These are phyloP conservation scores for Zygnema cylindricum DNA, from an alignment of 139 green algal species.

Conservation along the genomic window DNA sequence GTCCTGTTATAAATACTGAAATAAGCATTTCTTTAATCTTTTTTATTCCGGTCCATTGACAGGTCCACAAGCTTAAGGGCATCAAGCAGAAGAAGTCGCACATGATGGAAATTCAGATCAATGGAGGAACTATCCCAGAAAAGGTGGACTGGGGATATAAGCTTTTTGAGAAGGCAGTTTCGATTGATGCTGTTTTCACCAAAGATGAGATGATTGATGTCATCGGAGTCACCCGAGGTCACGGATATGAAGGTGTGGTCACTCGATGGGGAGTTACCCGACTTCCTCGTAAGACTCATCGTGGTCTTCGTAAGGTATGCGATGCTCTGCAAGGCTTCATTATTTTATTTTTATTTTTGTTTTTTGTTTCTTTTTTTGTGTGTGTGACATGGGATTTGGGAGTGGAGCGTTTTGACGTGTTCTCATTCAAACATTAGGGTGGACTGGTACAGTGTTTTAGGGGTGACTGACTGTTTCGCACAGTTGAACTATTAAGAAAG, in stretches of 20 bases:
- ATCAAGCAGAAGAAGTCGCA: conserved; percentile 96
- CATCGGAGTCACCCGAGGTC: conserved; percentile 95
- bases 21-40: no score
- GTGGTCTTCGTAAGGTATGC: conserved; percentile 94
- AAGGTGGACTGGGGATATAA: conserved; percentile 97
- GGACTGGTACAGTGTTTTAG: no score
- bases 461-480: no score
- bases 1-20: no score
- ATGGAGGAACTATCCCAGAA: conserved; percentile 86
- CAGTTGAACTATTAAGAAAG: no score
- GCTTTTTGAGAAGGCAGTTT: conserved; percentile 94
- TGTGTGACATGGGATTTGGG: no score
- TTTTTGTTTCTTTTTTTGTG: no score
- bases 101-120: conserved; percentile 99
- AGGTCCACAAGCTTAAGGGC: conserved; percentile 71
- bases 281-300: conserved; percentile 98
- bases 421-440: no score
- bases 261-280: conserved; percentile 97
- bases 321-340: no score
- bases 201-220: conserved; percentile 98
- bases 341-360: no score
- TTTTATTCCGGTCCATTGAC: no score
- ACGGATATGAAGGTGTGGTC: conserved; percentile 96
- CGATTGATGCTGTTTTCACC: conserved; percentile 86
- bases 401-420: no score